phyloP scores from a whole-genome alignment of 345 rosid genomes.

The Ceriops decandra region DNA sequence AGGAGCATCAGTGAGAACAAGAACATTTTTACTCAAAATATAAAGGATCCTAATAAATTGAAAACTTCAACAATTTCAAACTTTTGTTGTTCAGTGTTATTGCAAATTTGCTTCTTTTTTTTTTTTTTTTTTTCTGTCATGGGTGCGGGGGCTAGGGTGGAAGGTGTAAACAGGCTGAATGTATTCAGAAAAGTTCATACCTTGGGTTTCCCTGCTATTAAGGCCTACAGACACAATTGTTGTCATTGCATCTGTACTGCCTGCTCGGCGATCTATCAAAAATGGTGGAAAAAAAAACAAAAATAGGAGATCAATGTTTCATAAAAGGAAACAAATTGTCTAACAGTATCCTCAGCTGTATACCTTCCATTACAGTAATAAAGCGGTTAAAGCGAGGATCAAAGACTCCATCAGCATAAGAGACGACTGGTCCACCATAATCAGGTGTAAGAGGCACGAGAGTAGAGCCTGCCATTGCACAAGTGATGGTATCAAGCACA shows the following conservation, averaged over 20 bases:
- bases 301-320: not conserved
- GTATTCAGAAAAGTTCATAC: constrained; percentile 26
- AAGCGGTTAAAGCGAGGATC: constrained; percentile 62
- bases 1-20: not conserved
- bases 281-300: not conserved
- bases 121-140: too few species aligned
- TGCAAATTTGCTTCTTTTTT: too few species aligned
- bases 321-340: not conserved
- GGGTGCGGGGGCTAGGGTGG: too few species aligned
- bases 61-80: too few species aligned
- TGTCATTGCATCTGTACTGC: constrained; percentile 55
- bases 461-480: constrained; percentile 41
- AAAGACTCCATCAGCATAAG: constrained; percentile 89
- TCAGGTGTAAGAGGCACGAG: constrained; percentile 78
- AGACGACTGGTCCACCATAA: constrained; percentile 54
- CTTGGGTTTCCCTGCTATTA: constrained; percentile 44
- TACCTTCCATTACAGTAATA: constrained; percentile 87
- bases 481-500: not conserved
- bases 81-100: too few species aligned
- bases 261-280: constrained; percentile 59
- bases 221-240: constrained; percentile 50
- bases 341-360: not conserved
- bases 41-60: not conserved
- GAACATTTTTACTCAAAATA: not conserved
- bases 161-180: too few species aligned